A percentile compares a stretch with the other conserved stretches of the same genome.
Evolutionary conservation across 2,329 filamentous ascomycete species (phyloP).

Genomic region (Xylariaceae sp.): DNA sequence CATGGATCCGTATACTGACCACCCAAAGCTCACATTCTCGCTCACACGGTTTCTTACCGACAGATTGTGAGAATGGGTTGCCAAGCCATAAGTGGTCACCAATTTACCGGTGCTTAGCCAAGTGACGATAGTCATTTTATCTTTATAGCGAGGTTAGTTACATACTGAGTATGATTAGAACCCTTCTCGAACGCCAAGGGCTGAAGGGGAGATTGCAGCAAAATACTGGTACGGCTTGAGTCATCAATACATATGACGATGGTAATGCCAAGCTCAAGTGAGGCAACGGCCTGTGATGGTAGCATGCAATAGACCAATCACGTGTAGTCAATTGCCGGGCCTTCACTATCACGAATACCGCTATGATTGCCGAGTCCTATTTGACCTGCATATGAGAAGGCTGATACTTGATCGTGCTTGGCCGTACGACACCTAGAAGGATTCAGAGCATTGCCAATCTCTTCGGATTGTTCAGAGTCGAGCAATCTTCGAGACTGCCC

Average conservation of each 20-base stretch:
- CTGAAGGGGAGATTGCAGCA: neutral
- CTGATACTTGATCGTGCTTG: neutral
- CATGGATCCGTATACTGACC: neutral
- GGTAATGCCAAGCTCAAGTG: neutral
- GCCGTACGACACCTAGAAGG: neutral
- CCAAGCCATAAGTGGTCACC: neutral
- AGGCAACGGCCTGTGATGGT: neutral
- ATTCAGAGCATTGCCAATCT: neutral
- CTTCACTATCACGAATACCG: conserved; percentile 11
- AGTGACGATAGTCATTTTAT: too few relatives aligned
- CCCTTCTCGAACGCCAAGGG: neutral
- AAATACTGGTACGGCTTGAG: neutral
- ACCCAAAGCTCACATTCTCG: neutral
- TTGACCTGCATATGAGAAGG: conserved; percentile 17
- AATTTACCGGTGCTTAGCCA: neutral
- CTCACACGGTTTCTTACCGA: neutral
- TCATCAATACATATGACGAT: neutral
- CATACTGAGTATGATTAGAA: too few relatives aligned
- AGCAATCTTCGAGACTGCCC: neutral
- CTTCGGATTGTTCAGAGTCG: neutral
- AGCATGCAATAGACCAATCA: neutral
- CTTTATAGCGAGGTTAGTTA: too few relatives aligned
- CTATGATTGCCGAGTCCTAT: conserved; percentile 22
- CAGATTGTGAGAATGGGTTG: neutral
- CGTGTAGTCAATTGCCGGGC: conserved; percentile 3